These are phyloP conservation scores for Huntiella bhutanensis DNA, from an alignment of 2,329 filamentous ascomycete species.

Conservation along the genomic window DNA sequence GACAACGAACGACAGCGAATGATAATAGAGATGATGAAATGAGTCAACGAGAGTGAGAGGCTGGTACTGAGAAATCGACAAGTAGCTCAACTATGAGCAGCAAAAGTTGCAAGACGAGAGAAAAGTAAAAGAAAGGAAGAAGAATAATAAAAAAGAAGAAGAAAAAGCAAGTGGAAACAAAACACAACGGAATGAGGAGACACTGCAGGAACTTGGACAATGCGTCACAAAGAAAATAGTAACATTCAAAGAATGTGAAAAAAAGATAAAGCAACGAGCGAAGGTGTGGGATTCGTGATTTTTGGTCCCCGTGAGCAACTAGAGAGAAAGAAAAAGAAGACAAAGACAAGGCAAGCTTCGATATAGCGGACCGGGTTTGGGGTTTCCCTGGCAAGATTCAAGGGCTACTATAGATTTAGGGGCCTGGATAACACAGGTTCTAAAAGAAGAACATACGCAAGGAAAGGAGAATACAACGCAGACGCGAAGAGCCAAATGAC, in stretches of 20 bases:
- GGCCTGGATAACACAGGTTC: too few species aligned
- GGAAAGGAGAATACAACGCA: too few species aligned
- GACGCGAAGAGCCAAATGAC: too few species aligned
- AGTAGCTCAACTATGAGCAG: neutral
- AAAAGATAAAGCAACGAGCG: neutral
- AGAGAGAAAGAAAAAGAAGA: neutral
- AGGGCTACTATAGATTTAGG: too few species aligned
- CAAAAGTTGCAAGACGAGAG: constrained; percentile 3
- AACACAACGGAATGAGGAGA: neutral
- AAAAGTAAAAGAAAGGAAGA: constrained; percentile 2
- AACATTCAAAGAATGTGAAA: neutral
- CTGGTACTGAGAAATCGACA: too few species aligned
- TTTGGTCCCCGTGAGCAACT: too few species aligned
- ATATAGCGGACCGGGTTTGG: neutral
- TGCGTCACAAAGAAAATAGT: neutral
- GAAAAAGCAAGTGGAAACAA: neutral
- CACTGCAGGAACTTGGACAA: too few species aligned
- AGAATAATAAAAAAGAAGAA: neutral
- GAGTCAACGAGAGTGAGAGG: too few species aligned
- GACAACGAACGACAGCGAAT: too few species aligned
- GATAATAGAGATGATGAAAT: too few species aligned
- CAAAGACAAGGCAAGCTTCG: neutral
- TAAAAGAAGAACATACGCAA: too few species aligned
- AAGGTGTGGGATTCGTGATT: neutral
- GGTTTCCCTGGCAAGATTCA: too few species aligned